Base-by-base conservation (phyloP, 2,329 filamentous ascomycete genomes). In the Fusarium albosuccineum region DNA sequence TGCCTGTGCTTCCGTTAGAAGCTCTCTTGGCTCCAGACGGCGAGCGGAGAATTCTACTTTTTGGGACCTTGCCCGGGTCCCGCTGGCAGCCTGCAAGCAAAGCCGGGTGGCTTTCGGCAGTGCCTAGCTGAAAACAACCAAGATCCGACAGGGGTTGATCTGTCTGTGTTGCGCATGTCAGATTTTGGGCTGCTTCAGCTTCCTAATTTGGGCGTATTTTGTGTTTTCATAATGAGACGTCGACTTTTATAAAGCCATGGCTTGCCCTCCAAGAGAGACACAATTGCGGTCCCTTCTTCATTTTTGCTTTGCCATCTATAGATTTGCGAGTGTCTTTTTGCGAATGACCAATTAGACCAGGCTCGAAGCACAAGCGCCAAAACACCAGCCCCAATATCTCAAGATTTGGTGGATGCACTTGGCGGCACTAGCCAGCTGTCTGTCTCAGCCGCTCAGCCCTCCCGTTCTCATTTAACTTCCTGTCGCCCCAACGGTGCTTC, bases 151-250 rank as follows among this genome's bases (percentile, higher is more conserved):
- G 22, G 22, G 22, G 22, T 4, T 22, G 22, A 22, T 22, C 22
- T 22, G 45, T 48, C 45, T 26, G 50, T 53, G 26, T 26, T 33
- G 26, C 17, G 51, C 51, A 45, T 45, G 51, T 54, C 40, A 54
- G 51, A 54, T 54, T 54, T 53, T 54, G 40, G 40, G 16, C 27
- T 44, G 51, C 51, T 44, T 54, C 51, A 54, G 51, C 50, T 53
- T 14, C 22, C 39, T 22, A 22, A 22, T 11, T 42, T 11, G 16
- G 16, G 16, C 16, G 9, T 42, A 9, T 42, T 11, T 16, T 14
- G 6, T 14, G 13, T 44, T 22, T 22, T 22, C 22, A 22, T 22
- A 22, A 22, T 22, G 22, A 22, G 26, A 2, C 41, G 6, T 11
- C 5, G n/a, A 10, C 16, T 13, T 44, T 44, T 10, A 44, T 44